phyloP scores from a whole-genome alignment of 345 rosid genomes.

The Carallia pectinifolia region DNA sequence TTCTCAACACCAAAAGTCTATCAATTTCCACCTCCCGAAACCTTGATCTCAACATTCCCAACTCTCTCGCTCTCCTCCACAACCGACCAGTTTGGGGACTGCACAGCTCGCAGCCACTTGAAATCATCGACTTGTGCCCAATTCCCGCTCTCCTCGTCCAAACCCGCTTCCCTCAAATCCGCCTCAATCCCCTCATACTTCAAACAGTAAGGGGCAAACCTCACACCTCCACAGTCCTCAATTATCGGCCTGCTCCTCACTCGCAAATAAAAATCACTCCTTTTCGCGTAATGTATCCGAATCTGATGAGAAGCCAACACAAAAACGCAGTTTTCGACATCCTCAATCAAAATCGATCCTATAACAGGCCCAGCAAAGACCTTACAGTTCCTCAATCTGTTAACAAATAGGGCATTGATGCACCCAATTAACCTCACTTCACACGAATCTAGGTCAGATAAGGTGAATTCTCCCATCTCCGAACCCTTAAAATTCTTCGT shows the following conservation, averaged over 20 bases:
- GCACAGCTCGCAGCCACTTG: constrained; percentile 79
- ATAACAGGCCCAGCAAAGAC: constrained; percentile 66
- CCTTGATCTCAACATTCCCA: constrained; percentile 31
- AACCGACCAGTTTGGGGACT: constrained; percentile 78
- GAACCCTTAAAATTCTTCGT: constrained; percentile 44
- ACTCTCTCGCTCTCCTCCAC: constrained; percentile 59
- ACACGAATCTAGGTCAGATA: constrained; percentile 67
- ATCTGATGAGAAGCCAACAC: constrained; percentile 87
- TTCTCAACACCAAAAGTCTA: not conserved
- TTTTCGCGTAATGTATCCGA: constrained; percentile 61
- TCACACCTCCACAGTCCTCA: constrained; percentile 65
- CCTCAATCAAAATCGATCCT: constrained; percentile 82
- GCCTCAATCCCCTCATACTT: constrained; percentile 64
- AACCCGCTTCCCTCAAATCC: constrained; percentile 55
- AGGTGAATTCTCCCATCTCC: constrained; percentile 66
- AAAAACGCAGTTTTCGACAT: constrained; percentile 57
- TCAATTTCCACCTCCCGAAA: not conserved
- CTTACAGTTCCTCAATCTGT: constrained; percentile 51
- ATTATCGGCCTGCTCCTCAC: constrained; percentile 84
- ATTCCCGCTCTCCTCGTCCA: constrained; percentile 60
- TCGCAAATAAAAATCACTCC: constrained; percentile 69
- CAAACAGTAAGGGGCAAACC: constrained; percentile 79
- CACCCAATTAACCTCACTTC: constrained; percentile 57
- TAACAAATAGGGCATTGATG: constrained; percentile 55
- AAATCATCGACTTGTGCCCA: constrained; percentile 90